phyloP scores from a whole-genome alignment of 192 early-diverging fungal species.

The Backusella parvicylindrica region DNA sequence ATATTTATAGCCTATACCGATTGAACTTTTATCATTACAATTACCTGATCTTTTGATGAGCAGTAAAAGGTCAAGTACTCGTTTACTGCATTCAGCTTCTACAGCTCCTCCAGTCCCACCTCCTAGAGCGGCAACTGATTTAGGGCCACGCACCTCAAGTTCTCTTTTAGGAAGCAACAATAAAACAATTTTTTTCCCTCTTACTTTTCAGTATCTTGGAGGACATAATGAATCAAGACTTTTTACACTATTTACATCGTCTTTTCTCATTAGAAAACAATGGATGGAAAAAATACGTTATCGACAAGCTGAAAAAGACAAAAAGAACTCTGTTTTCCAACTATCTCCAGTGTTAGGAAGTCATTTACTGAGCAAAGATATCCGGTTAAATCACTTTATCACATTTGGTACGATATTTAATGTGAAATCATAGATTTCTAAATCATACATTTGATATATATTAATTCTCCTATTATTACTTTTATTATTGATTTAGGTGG shows the following conservation, averaged over 20 bases:
- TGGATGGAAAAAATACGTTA: constrained; percentile 82
- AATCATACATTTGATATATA: no score
- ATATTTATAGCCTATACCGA: constrained; percentile 64
- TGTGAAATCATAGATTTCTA: not conserved
- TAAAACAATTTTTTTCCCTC: constrained; percentile 57
- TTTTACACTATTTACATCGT: constrained; percentile 73
- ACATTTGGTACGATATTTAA: constrained; percentile 39
- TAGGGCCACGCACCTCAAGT: not conserved
- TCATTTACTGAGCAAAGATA: constrained; percentile 35
- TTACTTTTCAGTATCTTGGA: constrained; percentile 75
- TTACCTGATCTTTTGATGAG: constrained; percentile 5
- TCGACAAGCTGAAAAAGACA: constrained; percentile 48
- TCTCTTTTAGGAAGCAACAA: not conserved
- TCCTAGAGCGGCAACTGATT: constrained; percentile 29
- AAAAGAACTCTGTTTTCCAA: constrained; percentile 47
- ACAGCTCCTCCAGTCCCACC: constrained; percentile 1
- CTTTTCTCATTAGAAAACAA: constrained; percentile 66
- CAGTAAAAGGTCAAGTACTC: constrained; percentile 16
- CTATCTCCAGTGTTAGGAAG: constrained; percentile 42
- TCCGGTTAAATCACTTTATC: constrained; percentile 53
- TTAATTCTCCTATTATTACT: not conserved
- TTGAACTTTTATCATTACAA: constrained; percentile 64
- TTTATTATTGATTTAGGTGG: constrained; percentile 29
- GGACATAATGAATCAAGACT: constrained; percentile 39
- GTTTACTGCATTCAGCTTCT: constrained; percentile 8